Evolutionary conservation across 2,329 filamentous ascomycete genomes (phyloP).

Genomic region (Colletotrichum sp.): DNA sequence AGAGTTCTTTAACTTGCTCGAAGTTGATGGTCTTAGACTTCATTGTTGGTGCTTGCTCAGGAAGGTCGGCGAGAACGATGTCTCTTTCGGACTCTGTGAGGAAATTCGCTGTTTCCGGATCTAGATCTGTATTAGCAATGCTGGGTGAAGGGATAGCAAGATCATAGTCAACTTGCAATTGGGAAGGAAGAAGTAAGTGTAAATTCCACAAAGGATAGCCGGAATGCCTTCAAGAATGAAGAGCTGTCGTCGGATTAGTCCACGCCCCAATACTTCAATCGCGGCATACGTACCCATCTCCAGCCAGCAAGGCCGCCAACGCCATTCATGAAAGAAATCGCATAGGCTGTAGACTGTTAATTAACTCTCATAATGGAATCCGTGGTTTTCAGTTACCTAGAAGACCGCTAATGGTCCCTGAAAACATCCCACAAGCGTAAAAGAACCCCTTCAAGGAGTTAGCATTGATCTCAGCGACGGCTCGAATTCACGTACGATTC

Average conservation of each 20-base stretch:
- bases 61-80: conserved; percentile 25
- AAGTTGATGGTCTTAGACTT: conserved; percentile 24
- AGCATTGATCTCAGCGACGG: background rate
- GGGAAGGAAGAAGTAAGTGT: conserved; percentile 28
- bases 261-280: background rate
- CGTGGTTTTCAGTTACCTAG: conserved; percentile 15
- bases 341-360: conserved; percentile 20
- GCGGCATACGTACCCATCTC: conserved; percentile 25
- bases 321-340: conserved; percentile 31
- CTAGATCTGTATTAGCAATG: background rate
- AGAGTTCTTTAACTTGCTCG: conserved; percentile 24
- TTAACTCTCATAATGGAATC: background rate
- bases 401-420: conserved; percentile 33
- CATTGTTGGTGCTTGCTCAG: conserved; percentile 27
- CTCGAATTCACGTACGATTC: conserved; percentile 27
- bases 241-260: conserved; percentile 18
- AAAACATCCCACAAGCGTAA: conserved; percentile 36
- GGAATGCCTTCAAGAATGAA: conserved; percentile 32
- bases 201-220: conserved; percentile 26
- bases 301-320: conserved; percentile 27
- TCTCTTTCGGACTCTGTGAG: conserved; percentile 25
- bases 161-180: conserved; percentile 24
- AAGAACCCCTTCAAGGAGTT: conserved; percentile 29
- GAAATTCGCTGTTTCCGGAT: conserved; percentile 27
- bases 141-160: background rate